Percentiles rank a stretch among this genome's conserved stretches.
Conservation (phyloP, 2,329 filamentous ascomycete genomes). For the Scedosporium dehoogii region DNA sequence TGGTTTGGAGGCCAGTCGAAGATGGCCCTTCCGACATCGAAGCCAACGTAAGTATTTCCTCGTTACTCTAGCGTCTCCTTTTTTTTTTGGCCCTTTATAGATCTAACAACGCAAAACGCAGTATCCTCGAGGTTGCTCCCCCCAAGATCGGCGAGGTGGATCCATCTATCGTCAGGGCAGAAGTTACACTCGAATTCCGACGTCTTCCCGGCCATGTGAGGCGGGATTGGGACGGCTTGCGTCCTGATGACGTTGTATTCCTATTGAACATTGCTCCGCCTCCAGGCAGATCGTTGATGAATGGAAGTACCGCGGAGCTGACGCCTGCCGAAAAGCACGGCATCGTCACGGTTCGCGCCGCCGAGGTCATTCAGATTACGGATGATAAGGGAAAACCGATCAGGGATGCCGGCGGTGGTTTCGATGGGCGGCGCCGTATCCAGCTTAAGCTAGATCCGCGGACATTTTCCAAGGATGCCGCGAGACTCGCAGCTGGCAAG, state of each 20-base stretch:
- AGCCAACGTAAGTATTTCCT: conserved; percentile 47
- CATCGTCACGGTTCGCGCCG: conserved; percentile 63
- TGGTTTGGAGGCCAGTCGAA: conserved; percentile 77
- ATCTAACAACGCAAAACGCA: conserved; percentile 14
- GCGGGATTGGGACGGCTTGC: conserved; percentile 81
- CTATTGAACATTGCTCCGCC: conserved; percentile 65
- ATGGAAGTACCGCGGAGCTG: conserved; percentile 34
- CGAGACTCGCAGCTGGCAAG: conserved; percentile 54
- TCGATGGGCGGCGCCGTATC: conserved; percentile 62
- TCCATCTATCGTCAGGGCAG: conserved; percentile 77
- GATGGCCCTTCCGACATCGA: conserved; percentile 83
- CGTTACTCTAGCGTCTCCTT: neutral
- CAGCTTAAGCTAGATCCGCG: conserved; percentile 72
- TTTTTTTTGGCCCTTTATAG: neutral
- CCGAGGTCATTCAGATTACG: conserved; percentile 75
- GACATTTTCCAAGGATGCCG: conserved; percentile 69
- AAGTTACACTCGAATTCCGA: conserved; percentile 76
- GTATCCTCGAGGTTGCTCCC: conserved; percentile 74
- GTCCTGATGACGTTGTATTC: conserved; percentile 83
- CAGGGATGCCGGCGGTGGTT: conserved; percentile 47
- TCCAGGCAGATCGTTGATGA: conserved; percentile 38
- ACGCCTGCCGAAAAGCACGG: conserved; percentile 52
- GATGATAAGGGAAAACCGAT: conserved; percentile 75
- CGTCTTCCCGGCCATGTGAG: conserved; percentile 66
- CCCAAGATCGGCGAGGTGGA: conserved; percentile 73